Evolutionary conservation across 148 eudicot genomes (phyloP).

Genomic region (Fagopyrum tataricum): DNA sequence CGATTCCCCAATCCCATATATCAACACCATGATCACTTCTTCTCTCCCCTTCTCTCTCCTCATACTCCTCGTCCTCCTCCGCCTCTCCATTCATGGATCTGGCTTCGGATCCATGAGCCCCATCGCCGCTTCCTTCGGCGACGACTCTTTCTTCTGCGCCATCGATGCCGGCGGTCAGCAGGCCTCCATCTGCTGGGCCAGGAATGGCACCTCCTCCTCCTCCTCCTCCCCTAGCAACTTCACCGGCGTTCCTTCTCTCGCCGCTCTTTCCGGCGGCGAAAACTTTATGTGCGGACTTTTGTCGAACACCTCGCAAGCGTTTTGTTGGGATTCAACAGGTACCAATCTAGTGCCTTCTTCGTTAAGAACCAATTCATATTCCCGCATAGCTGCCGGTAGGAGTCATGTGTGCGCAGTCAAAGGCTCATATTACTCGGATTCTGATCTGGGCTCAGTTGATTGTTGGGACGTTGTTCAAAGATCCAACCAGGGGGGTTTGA

Average conservation of each 20-base stretch:
- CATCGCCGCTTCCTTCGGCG: conserved; percentile 66
- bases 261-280: conserved; percentile 66
- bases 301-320: conserved; percentile 57
- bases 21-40: conserved; percentile 11
- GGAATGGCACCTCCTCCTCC: conserved; percentile 24
- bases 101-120: conserved; percentile 91
- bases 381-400: conserved; percentile 65
- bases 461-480: conserved; percentile 65
- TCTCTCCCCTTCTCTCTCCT: conserved; percentile 10
- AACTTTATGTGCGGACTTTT: conserved; percentile 75
- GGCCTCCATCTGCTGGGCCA: conserved; percentile 70
- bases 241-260: conserved; percentile 47
- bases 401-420: conserved; percentile 74
- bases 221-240: conserved; percentile 23
- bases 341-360: conserved; percentile 49
- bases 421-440: conserved; percentile 51
- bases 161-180: conserved; percentile 94
- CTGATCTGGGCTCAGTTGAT: conserved; percentile 52
- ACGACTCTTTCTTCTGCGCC: conserved; percentile 66
- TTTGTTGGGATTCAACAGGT: conserved; percentile 54
- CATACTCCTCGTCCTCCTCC: conserved; percentile 17
- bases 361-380: conserved; percentile 38
- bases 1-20: background rate
- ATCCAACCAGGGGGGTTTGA: conserved; percentile 23
- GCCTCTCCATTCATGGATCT: conserved; percentile 21